Evolutionary conservation across 805 yeast species (phyloP).

Genomic region (Wickerhamomyces pijperi): DNA sequence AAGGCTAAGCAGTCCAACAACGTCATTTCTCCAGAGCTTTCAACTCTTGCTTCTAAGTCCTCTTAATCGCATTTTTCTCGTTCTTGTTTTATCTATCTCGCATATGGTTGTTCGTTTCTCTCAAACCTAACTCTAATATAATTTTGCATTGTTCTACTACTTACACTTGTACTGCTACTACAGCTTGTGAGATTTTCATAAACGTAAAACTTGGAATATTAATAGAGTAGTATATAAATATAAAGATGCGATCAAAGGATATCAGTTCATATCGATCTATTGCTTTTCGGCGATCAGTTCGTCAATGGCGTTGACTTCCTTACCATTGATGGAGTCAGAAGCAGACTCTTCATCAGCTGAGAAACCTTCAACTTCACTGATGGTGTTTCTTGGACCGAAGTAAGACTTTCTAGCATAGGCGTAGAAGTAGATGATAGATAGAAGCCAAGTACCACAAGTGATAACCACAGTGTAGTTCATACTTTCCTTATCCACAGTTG

Average conservation of each 20-base stretch:
- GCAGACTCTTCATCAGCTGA: not conserved
- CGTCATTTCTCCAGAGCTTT: not conserved
- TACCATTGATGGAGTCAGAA: not conserved
- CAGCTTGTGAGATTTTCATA: too few species aligned
- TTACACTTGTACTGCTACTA: too few species aligned
- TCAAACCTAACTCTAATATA: too few species aligned
- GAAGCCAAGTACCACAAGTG: conserved; percentile 52
- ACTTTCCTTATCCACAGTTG: conserved; percentile 23
- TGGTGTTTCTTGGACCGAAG: conserved; percentile 36
- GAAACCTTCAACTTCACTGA: not conserved
- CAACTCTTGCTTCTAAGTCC: not conserved
- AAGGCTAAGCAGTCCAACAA: not conserved
- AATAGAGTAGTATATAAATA: too few species aligned
- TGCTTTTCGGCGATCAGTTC: not conserved
- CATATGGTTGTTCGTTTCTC: too few species aligned
- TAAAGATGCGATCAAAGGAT: too few species aligned
- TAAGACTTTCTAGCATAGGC: conserved; percentile 41
- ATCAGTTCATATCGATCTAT: not conserved
- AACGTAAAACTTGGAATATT: too few species aligned
- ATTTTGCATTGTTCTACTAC: too few species aligned
- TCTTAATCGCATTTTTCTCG: too few species aligned
- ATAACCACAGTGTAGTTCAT: conserved; percentile 72
- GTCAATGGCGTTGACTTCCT: not conserved
- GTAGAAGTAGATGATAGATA: conserved; percentile 40
- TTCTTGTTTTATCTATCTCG: too few species aligned